phyloP scores from a whole-genome alignment of 257 asterid genomes.

The Misopates orontium region DNA sequence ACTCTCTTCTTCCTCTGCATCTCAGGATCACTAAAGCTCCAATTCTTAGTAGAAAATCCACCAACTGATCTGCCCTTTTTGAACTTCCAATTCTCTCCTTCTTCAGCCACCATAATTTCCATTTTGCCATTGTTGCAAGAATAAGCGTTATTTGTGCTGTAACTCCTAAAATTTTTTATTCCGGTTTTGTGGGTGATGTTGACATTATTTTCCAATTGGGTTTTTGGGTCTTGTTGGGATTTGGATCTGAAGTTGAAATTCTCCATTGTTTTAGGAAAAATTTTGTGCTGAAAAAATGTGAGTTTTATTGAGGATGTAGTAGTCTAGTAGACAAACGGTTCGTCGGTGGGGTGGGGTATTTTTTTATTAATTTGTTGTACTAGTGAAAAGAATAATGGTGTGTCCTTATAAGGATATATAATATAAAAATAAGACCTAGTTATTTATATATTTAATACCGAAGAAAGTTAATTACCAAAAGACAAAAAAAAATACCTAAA shows the following conservation, averaged over 20 bases:
- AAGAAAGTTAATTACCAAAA: too few relatives aligned
- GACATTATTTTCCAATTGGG: conserved; percentile 32
- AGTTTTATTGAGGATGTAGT: background rate
- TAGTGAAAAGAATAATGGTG: background rate
- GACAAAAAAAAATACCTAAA: too few relatives aligned
- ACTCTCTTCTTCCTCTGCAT: conserved; percentile 85
- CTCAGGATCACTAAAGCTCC: conserved; percentile 72
- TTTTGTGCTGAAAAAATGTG: background rate
- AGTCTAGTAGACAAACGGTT: background rate
- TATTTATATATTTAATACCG: too few relatives aligned
- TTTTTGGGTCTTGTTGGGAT: conserved; percentile 39
- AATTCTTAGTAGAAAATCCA: conserved; percentile 44
- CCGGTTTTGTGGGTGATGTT: conserved; percentile 31
- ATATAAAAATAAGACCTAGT: too few relatives aligned
- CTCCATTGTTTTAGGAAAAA: conserved; percentile 35
- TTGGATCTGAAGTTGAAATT: conserved; percentile 56
- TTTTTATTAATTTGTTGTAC: background rate
- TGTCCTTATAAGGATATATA: too few relatives aligned
- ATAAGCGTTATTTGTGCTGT: conserved; percentile 45
- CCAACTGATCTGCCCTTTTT: conserved; percentile 71
- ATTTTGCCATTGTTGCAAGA: conserved; percentile 27
- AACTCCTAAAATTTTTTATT: conserved; percentile 70
- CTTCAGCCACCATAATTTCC: conserved; percentile 40
- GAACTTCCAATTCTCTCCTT: conserved; percentile 54
- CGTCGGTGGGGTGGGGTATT: conserved; percentile 19